A percentile compares a stretch with the other conserved stretches of the same genome.
phyloP scores from a whole-genome alignment of 495 filamentous ascomycete species.

The Penicillium lividum region DNA sequence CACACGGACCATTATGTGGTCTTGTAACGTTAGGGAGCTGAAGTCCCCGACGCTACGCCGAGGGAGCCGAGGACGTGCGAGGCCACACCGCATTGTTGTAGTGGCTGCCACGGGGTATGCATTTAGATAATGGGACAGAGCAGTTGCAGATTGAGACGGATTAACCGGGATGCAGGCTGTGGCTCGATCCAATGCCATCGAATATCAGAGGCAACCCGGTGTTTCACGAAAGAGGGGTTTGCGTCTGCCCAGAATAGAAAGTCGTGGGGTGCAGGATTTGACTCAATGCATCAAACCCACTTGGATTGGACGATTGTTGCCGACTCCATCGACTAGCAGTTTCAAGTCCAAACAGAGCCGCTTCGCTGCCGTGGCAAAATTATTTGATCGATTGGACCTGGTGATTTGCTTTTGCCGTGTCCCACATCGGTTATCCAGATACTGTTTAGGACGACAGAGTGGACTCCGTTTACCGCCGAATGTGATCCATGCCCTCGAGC shows the following conservation, averaged over 20 bases:
- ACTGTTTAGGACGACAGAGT: neutral
- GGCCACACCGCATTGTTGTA: slow-evolving; percentile 13
- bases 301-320: slow-evolving; percentile 16
- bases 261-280: slow-evolving; percentile 25
- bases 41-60: neutral
- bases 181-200: neutral
- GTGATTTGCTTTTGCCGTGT: neutral
- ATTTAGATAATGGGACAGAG: slow-evolving; percentile 2
- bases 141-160: slow-evolving; percentile 8
- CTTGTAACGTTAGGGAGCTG: neutral
- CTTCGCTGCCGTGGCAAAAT: slow-evolving; percentile 25
- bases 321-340: slow-evolving; percentile 23
- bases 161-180: slow-evolving; percentile 5
- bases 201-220: slow-evolving; percentile 9
- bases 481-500: neutral
- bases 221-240: slow-evolving; percentile 21
- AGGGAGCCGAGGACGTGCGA: neutral
- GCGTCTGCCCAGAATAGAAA: slow-evolving; percentile 20
- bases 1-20: slow-evolving; percentile 25
- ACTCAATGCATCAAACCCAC: slow-evolving; percentile 9
- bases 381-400: neutral
- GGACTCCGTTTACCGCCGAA: neutral
- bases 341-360: slow-evolving; percentile 24
- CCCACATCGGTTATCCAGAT: neutral
- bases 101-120: slow-evolving; percentile 3